Evolutionary conservation across 202 grass and related monocot genomes (phyloP).

Genomic region (Cymbopogon flexuosus): DNA sequence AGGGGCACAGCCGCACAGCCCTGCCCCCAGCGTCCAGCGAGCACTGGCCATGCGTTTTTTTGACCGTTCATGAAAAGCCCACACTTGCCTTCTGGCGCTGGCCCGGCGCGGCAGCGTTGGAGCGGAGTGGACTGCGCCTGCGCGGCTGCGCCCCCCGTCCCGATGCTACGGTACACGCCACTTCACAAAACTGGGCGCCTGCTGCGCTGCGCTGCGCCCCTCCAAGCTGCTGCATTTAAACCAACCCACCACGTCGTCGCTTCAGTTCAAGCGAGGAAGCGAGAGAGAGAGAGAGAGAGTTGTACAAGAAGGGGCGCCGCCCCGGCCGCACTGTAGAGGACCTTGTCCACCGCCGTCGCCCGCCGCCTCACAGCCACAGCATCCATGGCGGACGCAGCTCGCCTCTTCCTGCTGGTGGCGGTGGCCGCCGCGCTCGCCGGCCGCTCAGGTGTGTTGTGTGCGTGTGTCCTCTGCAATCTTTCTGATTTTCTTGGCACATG

Average conservation of each 20-base stretch:
- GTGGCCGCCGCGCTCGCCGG: conserved; percentile 22
- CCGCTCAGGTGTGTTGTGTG: conserved; percentile 16
- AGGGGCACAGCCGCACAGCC: not conserved
- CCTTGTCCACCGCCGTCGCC: not conserved
- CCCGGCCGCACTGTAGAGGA: not conserved
- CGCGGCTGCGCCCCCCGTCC: not conserved
- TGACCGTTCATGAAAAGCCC: conserved; percentile 59
- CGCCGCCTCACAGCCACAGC: not conserved
- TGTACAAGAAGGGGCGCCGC: not conserved
- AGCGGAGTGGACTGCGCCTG: not conserved
- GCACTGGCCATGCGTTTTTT: not conserved
- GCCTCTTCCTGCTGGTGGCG: conserved; percentile 13
- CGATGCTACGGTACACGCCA: conserved; percentile 1
- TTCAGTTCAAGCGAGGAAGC: not conserved
- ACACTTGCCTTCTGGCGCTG: conserved; percentile 27
- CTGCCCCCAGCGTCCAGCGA: too few species aligned
- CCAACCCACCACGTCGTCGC: not conserved
- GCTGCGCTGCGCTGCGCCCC: too few species aligned
- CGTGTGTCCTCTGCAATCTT: not conserved
- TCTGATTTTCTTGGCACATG: not conserved
- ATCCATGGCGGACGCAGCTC: conserved; percentile 26
- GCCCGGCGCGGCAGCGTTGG: not conserved
- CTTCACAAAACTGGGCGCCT: not conserved
- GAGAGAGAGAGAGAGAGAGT: not conserved
- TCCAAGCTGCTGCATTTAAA: conserved; percentile 10